phyloP scores from a whole-genome alignment of 306 rosid genomes.

The Nissolia schottii region DNA sequence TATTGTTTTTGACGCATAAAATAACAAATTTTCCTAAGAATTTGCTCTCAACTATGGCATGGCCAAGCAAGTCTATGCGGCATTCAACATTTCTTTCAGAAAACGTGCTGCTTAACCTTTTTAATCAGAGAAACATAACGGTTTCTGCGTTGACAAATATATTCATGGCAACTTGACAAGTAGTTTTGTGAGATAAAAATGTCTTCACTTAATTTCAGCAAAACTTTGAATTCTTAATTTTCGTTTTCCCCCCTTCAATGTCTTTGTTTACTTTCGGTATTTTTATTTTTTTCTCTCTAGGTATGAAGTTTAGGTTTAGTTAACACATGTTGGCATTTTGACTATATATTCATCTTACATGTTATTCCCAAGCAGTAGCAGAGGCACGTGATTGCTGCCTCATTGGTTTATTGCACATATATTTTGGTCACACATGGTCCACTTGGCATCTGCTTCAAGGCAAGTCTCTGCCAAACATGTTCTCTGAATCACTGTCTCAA shows the following conservation, averaged over 20 bases:
- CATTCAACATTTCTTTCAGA: background rate
- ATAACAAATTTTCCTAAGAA: too few species aligned
- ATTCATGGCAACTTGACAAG: background rate
- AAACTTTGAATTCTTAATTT: background rate
- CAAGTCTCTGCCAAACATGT: background rate
- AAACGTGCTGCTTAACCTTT: background rate
- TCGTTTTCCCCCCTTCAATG: background rate
- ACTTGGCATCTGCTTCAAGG: slow-evolving; percentile 20
- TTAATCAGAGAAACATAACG: background rate
- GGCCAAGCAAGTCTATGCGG: background rate
- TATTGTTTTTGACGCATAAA: too few species aligned
- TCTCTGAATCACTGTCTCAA: slow-evolving; percentile 8
- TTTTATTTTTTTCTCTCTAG: background rate
- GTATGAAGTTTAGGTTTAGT: background rate
- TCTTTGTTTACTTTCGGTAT: background rate
- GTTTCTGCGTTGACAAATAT: background rate
- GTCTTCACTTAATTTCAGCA: background rate
- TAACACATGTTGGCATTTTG: slow-evolving; percentile 22
- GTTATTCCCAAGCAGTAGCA: background rate
- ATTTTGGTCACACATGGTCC: slow-evolving; percentile 27
- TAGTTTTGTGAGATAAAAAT: background rate
- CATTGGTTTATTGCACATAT: slow-evolving; percentile 14
- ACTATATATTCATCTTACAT: slow-evolving; percentile 11
- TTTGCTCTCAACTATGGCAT: background rate
- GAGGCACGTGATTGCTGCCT: slow-evolving; percentile 22